Conservation (phyloP, 441 rosid genomes). For the Brassica hybrid region DNA sequence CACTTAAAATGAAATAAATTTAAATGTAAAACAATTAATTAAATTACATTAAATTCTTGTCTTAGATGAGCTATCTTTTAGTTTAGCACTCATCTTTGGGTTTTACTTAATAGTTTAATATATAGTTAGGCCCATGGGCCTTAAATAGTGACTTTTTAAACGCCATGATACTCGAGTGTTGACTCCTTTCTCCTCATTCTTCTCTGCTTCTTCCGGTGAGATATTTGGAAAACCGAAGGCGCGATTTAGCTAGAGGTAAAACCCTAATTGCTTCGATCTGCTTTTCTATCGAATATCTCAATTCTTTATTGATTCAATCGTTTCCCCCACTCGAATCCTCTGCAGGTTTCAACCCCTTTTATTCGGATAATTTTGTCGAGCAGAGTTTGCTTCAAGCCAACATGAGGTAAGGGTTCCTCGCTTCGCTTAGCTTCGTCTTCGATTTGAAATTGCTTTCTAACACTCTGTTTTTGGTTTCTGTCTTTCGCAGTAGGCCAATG, state of each 20-base stretch:
- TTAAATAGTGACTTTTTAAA: neutral
- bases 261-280: slow-evolving; percentile 39
- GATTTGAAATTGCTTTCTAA: neutral
- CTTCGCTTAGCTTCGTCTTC: slow-evolving; percentile 25
- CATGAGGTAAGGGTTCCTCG: slow-evolving; percentile 39
- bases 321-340: neutral
- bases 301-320: neutral
- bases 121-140: slow-evolving; percentile 23
- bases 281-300: neutral
- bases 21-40: too few relatives aligned
- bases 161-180: neutral
- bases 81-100: too few relatives aligned
- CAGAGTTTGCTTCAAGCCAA: slow-evolving; percentile 25
- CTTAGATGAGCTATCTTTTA: too few relatives aligned
- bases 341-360: slow-evolving; percentile 3
- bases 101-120: neutral
- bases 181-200: neutral
- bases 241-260: slow-evolving; percentile 39
- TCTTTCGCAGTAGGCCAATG: slow-evolving; percentile 64
- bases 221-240: slow-evolving; percentile 26
- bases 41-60: too few relatives aligned
- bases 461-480: neutral
- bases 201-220: slow-evolving; percentile 14
- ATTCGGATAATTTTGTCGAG: neutral
- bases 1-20: too few relatives aligned